Evolutionary conservation across 2,329 filamentous ascomycete genomes (phyloP), one percentile per base, ranked within the genome.

Genomic region (Calcarisporium arbuscula): DNA sequence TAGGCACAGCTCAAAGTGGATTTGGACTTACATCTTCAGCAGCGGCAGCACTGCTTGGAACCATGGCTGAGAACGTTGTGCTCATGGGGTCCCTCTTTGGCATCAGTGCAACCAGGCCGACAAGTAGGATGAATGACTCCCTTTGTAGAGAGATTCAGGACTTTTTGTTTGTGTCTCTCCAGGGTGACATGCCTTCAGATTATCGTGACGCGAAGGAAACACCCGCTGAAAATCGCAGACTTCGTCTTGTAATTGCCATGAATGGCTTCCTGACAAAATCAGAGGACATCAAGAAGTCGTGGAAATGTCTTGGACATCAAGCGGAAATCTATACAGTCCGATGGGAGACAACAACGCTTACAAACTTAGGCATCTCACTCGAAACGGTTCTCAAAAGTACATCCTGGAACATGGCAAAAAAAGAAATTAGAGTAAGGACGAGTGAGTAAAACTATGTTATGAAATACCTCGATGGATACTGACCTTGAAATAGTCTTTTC

Each of bases 51-150:
- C 77, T 95, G 34, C 65, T 96, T 1, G 90, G 89, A 9, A 73
- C 80, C 14, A 70, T 95, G 51, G 83, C 87, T 3, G 81, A 89
- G 23, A 92, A 83, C 42, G 77, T 81, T 5, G 74, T 92, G 12
- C 67, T 88, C 27, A 82, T 95, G 19, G 90, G 89, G 12, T 78
- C 83, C 23, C 65, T 96, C 25, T 95, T 96, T 51, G 92, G 92
- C 8, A 85, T 92, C n/a, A 95, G 94, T 53, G 85, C 85, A 28
- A 80, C 82, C 2, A 77, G 81, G 22, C 89, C 94, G 70, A 85
- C 84, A 1, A 78, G 80, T 34, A 82, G 88, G 55, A 86, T 89
- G 70, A 84, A 95, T 70, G 86, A 95, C 44, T 71, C 81, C n/a
- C 94, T 94, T 54, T 75, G 83, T 9, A 80, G 79, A 46, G 87